Evolutionary conservation across 2,329 filamentous ascomycete species (phyloP), one percentile per base, ranked within the genome.

Genomic region (Botrytis sinoallii): DNA sequence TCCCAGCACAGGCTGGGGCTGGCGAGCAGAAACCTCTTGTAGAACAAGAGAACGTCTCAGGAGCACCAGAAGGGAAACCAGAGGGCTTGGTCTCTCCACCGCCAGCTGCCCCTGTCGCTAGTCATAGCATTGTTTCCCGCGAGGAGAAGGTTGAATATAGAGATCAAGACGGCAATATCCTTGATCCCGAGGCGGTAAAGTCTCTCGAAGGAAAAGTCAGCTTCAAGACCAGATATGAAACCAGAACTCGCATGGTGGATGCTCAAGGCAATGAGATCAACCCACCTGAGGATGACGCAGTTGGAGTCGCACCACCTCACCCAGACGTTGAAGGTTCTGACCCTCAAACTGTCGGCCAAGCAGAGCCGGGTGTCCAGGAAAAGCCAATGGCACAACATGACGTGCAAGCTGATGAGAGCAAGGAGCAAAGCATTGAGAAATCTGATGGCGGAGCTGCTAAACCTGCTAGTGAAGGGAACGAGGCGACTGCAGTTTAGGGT

Each of bases 191-290:
- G 80, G 89, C 97, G 81, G 94, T 99, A 74, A 89, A 92, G 79
- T 89, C 88, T 32, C 89, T 99, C 46, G 89, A 95, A 82, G 96
- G 95, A 79, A 97, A 97, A 83, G 95, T 98, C 74, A 93, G 94
- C 79, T 98, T 99, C 85, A 91, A 97, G 85, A 98, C 96, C 20
- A 92, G 92, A 77, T 98, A 98, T 82, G 95, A 98, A 86, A 98
- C 95, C n/a, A 89, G 93, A 77, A 98, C 94, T 14, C 91, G 93
- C 74, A 84, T 98, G 73, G 86, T 97, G 59, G 94, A 97, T 82
- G 89, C 88, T 70, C 82, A 90, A 61, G 96, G 95, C 74, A 94
- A 95, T 77, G 93, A 97, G 80, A 83, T 97, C 18, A 73, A 75
- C 40, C 68, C 71, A 12, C 74, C 74, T 25, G 79, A 78, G 25